Evolutionary conservation across 352 stramenopile genomes (phyloP).

Genomic region (Pythium pectinolyticum): DNA sequence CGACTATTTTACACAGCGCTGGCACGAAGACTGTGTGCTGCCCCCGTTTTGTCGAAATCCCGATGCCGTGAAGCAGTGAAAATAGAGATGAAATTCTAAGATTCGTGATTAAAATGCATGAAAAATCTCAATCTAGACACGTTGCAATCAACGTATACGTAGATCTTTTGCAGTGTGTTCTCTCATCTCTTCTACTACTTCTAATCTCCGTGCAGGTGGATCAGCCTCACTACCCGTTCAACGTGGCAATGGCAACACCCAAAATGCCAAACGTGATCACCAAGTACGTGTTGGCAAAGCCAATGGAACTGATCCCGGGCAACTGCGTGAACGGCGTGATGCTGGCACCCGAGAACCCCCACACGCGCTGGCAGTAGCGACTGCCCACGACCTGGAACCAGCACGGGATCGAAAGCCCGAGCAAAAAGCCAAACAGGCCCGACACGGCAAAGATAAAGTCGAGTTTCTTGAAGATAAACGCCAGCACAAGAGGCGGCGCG

Average conservation of each 20-base stretch:
- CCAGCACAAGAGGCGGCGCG: constrained; percentile 68
- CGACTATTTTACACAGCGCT: constrained; percentile 52
- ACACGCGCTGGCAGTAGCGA: constrained; percentile 75
- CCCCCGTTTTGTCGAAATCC: constrained; percentile 6
- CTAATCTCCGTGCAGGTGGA: no score
- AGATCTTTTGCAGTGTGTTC: no score
- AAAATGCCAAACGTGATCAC: constrained; percentile 70
- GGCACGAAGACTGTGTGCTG: constrained; percentile 46
- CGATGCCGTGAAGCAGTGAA: not conserved
- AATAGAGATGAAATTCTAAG: not conserved
- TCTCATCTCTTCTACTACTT: no score
- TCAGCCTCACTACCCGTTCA: constrained; percentile 48
- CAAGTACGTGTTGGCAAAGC: constrained; percentile 60
- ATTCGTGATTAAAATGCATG: not conserved
- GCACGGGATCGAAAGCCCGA: constrained; percentile 76
- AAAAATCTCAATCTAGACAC: not conserved
- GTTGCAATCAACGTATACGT: no score
- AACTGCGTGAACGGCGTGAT: constrained; percentile 76
- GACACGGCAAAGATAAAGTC: constrained; percentile 83
- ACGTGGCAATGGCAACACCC: constrained; percentile 61
- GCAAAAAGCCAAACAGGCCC: constrained; percentile 75
- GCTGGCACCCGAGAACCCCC: constrained; percentile 59
- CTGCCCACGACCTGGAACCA: constrained; percentile 86
- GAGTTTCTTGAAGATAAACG: constrained; percentile 84
- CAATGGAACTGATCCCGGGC: constrained; percentile 62